phyloP scores from a whole-genome alignment of 31 red algal genomes.

The Asparagopsis taxiformis region DNA sequence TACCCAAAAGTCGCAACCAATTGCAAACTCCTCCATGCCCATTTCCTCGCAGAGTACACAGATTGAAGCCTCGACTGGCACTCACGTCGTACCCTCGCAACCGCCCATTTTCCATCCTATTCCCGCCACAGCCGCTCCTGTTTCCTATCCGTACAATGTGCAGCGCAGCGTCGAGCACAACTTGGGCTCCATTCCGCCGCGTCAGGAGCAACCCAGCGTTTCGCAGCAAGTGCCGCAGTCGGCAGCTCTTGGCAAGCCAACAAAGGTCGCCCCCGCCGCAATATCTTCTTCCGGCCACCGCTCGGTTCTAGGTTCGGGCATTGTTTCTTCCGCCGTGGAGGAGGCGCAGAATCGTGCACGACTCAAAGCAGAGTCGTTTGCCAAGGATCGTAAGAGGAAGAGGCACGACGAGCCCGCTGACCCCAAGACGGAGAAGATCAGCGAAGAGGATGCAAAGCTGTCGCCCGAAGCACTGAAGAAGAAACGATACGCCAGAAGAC shows the following conservation, averaged over 20 bases:
- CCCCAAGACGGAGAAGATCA: slow-evolving; percentile 15
- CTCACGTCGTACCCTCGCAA: not conserved
- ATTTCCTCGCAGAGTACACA: slow-evolving; percentile 3
- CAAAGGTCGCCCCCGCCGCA: slow-evolving; percentile 16
- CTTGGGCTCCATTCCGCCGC: not conserved
- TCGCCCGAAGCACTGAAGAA: slow-evolving; percentile 35
- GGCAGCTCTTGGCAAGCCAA: not conserved
- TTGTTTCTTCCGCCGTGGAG: slow-evolving; percentile 43
- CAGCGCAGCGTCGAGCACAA: too few species aligned
- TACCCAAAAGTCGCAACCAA: too few species aligned
- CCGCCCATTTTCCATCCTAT: not conserved
- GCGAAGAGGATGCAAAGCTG: slow-evolving; percentile 23
- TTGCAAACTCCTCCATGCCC: not conserved
- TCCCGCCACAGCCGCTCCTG: slow-evolving; percentile 7
- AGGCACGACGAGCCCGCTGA: slow-evolving; percentile 14
- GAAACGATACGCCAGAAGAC: slow-evolving; percentile 35
- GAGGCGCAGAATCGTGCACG: slow-evolving; percentile 44
- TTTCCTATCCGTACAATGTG: too few species aligned
- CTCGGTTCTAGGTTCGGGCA: slow-evolving; percentile 36
- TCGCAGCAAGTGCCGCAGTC: not conserved
- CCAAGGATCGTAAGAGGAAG: slow-evolving; percentile 43
- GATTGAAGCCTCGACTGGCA: not conserved
- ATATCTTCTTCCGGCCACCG: slow-evolving; percentile 17
- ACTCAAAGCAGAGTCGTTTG: slow-evolving; percentile 51
- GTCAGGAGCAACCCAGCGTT: not conserved